Percentiles rank a stretch among this genome's conserved stretches.
Conservation (phyloP, 768 basidiomycete genomes). For the Kwoniella mangroviensis region DNA sequence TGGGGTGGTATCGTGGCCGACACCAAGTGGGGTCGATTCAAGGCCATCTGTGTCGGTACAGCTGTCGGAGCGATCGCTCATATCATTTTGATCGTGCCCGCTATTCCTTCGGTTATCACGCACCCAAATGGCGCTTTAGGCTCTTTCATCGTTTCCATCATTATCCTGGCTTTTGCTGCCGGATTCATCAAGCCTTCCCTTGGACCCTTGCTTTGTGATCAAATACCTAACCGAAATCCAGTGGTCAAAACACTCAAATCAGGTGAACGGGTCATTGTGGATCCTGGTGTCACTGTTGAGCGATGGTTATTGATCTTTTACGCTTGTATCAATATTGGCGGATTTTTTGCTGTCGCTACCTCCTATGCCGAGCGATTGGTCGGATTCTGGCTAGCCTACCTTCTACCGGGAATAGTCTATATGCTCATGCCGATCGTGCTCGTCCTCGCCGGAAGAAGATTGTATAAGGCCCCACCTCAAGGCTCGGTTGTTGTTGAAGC, state of each 20-base stretch:
- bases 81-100: slow-evolving; percentile 51
- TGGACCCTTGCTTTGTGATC: slow-evolving; percentile 55
- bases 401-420: slow-evolving; percentile 53
- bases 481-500: slow-evolving; percentile 52
- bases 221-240: slow-evolving; percentile 47
- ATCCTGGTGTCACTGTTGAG: slow-evolving; percentile 48
- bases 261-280: slow-evolving; percentile 53
- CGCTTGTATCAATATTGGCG: slow-evolving; percentile 54
- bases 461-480: slow-evolving; percentile 51
- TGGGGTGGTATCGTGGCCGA: slow-evolving; percentile 55
- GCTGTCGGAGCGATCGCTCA: slow-evolving; percentile 49
- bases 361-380: slow-evolving; percentile 50
- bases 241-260: slow-evolving; percentile 36
- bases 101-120: slow-evolving; percentile 46
- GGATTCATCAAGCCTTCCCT: slow-evolving; percentile 57
- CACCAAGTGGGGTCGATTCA: slow-evolving; percentile 56
- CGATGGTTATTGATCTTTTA: slow-evolving; percentile 52
- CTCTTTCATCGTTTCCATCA: slow-evolving; percentile 46
- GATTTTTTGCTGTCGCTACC: slow-evolving; percentile 52
- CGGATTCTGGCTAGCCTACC: slow-evolving; percentile 54
- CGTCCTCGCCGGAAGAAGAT: slow-evolving; percentile 35
- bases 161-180: slow-evolving; percentile 52
- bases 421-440: slow-evolving; percentile 55
- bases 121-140: slow-evolving; percentile 39
- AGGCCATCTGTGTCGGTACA: slow-evolving; percentile 51